These are phyloP conservation scores for Trichoderma sp. DNA, from an alignment of 2,329 filamentous ascomycete species.

Conservation along the genomic window DNA sequence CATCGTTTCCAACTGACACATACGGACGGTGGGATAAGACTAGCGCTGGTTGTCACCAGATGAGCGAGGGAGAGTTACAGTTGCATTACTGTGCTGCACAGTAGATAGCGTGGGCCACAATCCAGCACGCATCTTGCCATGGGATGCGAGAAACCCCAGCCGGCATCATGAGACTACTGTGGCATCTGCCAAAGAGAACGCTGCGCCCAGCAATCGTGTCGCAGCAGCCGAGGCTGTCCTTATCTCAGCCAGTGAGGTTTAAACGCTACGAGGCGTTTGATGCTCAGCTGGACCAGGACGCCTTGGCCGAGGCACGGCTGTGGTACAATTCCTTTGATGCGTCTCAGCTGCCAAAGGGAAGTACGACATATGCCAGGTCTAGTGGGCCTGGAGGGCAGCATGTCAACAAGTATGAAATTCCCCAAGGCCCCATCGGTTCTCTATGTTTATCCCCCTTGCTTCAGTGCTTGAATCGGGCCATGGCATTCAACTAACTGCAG, in stretches of 20 bases:
- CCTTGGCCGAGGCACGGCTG: constrained; percentile 48
- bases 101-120: neutral
- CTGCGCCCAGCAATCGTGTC: neutral
- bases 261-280: constrained; percentile 49
- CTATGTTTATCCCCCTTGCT: too few relatives aligned
- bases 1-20: neutral
- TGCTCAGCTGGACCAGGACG: constrained; percentile 47
- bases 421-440: too few relatives aligned
- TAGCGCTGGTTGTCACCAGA: neutral
- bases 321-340: constrained; percentile 48
- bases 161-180: neutral
- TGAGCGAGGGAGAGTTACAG: neutral
- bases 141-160: neutral
- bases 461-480: constrained; percentile 25
- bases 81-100: neutral
- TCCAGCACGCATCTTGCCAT: neutral
- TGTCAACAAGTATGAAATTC: constrained; percentile 54
- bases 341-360: constrained; percentile 47
- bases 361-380: constrained; percentile 54
- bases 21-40: neutral
- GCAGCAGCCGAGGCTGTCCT: neutral
- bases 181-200: neutral
- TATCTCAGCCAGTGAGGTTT: constrained; percentile 21
- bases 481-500: constrained; percentile 43
- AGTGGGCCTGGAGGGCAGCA: constrained; percentile 61